These are phyloP conservation scores for Allantophomopsis lycopodina DNA, from an alignment of 2,329 filamentous ascomycete genomes.

Conservation along the genomic window DNA sequence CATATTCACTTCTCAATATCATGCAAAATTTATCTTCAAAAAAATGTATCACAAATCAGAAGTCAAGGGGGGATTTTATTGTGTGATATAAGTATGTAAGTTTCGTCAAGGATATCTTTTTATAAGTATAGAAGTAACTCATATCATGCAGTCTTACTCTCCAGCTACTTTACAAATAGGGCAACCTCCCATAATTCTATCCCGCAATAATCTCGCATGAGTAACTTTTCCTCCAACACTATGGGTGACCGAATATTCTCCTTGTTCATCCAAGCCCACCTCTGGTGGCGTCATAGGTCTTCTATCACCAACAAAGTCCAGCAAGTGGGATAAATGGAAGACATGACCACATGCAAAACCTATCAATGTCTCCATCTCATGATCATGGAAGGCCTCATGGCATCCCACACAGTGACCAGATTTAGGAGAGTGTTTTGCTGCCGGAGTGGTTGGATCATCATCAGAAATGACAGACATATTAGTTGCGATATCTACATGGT, in stretches of 20 bases:
- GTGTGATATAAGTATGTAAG: too few species aligned
- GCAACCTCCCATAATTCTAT: conserved; percentile 53
- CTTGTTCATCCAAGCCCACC: conserved; percentile 29
- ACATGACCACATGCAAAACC: conserved; percentile 75
- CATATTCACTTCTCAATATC: too few species aligned
- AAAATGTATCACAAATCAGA: too few species aligned
- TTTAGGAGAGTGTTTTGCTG: conserved; percentile 13
- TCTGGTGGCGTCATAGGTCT: conserved; percentile 23
- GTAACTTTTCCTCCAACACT: conserved; percentile 81
- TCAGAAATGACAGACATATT: conserved; percentile 19
- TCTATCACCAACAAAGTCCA: conserved; percentile 26
- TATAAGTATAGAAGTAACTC: too few species aligned
- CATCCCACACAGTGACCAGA: conserved; percentile 48
- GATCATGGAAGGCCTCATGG: conserved; percentile 38
- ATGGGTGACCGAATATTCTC: conserved; percentile 30
- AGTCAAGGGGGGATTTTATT: too few species aligned
- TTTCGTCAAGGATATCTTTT: too few species aligned
- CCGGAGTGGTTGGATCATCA: conserved; percentile 6
- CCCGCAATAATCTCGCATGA: conserved; percentile 64
- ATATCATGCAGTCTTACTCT: background rate
- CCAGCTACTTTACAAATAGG: conserved; percentile 31
- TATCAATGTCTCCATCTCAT: conserved; percentile 58
- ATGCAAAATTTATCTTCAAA: too few species aligned
- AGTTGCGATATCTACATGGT: conserved; percentile 29
- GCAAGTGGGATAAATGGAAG: conserved; percentile 62